Conservation (phyloP, 441 rosid species). For the Flueggea neowawraea region DNA sequence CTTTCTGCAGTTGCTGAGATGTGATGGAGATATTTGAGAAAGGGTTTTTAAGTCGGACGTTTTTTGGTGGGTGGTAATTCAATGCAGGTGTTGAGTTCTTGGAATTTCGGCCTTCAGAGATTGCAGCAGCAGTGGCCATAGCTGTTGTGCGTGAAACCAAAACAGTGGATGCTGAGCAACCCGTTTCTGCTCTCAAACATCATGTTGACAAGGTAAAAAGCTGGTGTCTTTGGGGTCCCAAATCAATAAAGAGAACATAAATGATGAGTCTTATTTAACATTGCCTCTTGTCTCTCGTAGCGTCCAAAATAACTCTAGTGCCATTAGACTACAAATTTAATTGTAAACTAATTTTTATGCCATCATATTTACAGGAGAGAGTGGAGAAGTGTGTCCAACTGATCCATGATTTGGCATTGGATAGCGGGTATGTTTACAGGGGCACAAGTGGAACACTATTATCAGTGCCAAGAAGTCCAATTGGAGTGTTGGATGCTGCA, state of each 20-base stretch:
- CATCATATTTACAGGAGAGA: constrained; percentile 41
- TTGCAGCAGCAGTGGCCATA: constrained; percentile 76
- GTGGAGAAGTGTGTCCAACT: constrained; percentile 40
- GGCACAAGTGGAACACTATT: constrained; percentile 16
- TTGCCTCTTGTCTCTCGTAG: background rate
- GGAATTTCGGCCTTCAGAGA: constrained; percentile 73
- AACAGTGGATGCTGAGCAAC: constrained; percentile 42
- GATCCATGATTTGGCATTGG: constrained; percentile 31
- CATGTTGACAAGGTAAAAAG: constrained; percentile 48
- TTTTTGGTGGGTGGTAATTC: constrained; percentile 36
- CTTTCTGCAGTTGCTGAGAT: constrained; percentile 13
- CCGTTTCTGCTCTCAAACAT: constrained; percentile 39
- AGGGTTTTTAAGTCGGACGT: constrained; percentile 13
- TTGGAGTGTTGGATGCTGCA: constrained; percentile 65
- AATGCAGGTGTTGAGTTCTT: constrained; percentile 64
- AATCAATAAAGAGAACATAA: constrained; percentile 5
- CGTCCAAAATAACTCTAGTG: background rate
- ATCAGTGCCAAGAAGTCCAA: constrained; percentile 61
- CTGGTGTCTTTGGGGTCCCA: constrained; percentile 17
- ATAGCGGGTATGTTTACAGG: constrained; percentile 22
- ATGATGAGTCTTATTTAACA: constrained; percentile 7
- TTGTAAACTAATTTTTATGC: background rate
- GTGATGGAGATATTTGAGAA: constrained; percentile 13
- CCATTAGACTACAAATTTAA: constrained; percentile 4
- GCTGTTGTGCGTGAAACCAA: constrained; percentile 40